Base-by-base conservation (phyloP, 768 basidiomycete species). In the Lactarius deliciosus region DNA sequence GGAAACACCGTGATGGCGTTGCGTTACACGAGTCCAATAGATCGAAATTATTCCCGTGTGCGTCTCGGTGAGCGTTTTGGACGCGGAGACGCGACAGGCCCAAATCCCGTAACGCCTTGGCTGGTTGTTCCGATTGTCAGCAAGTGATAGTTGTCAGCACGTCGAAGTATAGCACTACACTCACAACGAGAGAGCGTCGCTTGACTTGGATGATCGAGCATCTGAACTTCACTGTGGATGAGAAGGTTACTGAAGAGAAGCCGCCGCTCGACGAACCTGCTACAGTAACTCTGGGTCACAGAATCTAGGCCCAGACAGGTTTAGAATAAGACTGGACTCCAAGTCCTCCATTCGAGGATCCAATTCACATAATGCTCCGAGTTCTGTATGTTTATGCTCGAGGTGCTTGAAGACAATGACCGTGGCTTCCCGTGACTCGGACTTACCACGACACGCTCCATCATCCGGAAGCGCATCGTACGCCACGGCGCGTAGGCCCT, bases 61-160 rank as follows among this genome's bases (percentile, higher is more conserved):
- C 10, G 56, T 36, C 43, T 57, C 38, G 34, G n/a, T 20, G 57
- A 8, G 43, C 10, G 43, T 34, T 43, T 47, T 45, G 55, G 11
- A 63, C n/a, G 32, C 25, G 50, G 28, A 28, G 63, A 50, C 45
- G 43, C 54, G 25, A 61, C 3, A 28, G 55, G 32, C 54, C 16
- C 38, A 56, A 45, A 45, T 36, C 55, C 32, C 1, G 59, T 36
- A 63, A 34, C n/a, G 18, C 36, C 25, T 56, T 41, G 18, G 16
- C 65, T 66, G 30, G 22, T 62, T 18, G 50, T n/a, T 34, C 10
- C 13, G 15, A 57, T 32, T 20, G 32, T 66, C n/a, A 66, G 57
- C 16, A 28, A 28, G 25, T 10, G 2, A 32, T 30, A 32, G 25
- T 32, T 10, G 13, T 28, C 28, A 5, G 40, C 59, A 16, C 22